A percentile compares a stretch with the other conserved stretches of the same genome.
These are phyloP conservation scores for Phytophthora syringae DNA, from an alignment of 352 stramenopile genomes.

Conservation along the genomic window DNA sequence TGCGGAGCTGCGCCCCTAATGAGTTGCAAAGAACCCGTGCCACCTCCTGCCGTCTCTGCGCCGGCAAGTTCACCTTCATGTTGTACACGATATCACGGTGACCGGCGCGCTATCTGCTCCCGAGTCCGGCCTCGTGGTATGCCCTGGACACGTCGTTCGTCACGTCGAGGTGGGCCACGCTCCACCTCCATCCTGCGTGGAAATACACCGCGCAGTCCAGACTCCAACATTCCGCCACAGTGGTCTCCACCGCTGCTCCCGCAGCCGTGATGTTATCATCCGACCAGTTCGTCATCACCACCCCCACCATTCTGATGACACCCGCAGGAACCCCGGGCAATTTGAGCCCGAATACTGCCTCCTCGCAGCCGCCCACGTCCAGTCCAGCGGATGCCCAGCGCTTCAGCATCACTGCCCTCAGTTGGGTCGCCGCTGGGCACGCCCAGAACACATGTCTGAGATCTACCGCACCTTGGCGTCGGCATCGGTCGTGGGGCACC, in stretches of 20 bases:
- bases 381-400: not conserved
- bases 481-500: not conserved
- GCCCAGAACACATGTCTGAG: not conserved
- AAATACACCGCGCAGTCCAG: not conserved
- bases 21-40: too few relatives aligned
- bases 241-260: not conserved
- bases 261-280: not conserved
- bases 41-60: not conserved
- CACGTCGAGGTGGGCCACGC: not conserved
- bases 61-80: not conserved
- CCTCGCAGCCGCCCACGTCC: not conserved
- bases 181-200: not conserved
- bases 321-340: not conserved
- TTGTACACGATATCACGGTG: not conserved
- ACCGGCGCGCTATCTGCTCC: too few relatives aligned
- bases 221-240: not conserved
- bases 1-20: too few relatives aligned
- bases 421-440: not conserved
- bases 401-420: not conserved
- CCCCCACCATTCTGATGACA: not conserved
- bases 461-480: not conserved
- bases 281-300: not conserved
- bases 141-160: not conserved
- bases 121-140: not conserved
- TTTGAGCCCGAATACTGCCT: not conserved